Percentiles rank a stretch among this genome's conserved stretches.
phyloP scores from a whole-genome alignment of 2,329 filamentous ascomycete species.

The Talaromyces sp. region DNA sequence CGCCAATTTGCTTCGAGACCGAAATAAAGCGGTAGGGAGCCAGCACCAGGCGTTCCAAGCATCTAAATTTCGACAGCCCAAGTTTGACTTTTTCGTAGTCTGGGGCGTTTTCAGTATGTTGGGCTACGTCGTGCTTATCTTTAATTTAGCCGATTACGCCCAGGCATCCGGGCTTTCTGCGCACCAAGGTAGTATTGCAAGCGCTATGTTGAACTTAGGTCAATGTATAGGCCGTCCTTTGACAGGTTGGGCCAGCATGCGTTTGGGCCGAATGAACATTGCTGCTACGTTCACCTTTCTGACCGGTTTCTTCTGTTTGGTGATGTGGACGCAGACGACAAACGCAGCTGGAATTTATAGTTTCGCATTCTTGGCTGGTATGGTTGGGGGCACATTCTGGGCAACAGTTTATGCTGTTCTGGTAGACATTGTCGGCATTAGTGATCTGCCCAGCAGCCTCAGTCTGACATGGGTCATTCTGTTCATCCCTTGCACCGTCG shows the following conservation, averaged over 20 bases:
- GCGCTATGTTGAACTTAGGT: constrained; percentile 57
- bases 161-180: not conserved
- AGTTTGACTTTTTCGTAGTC: constrained; percentile 20
- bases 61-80: not conserved
- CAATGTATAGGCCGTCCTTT: constrained; percentile 56
- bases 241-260: constrained; percentile 62
- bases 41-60: not conserved
- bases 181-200: not conserved
- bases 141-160: constrained; percentile 59
- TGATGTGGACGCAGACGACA: not conserved
- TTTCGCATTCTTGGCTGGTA: not conserved
- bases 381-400: not conserved
- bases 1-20: constrained; percentile 39
- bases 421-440: constrained; percentile 7
- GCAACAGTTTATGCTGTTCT: constrained; percentile 1
- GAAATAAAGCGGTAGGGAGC: not conserved
- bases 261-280: constrained; percentile 61
- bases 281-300: constrained; percentile 55
- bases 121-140: constrained; percentile 63
- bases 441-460: constrained; percentile 3
- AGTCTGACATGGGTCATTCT: constrained; percentile 6
- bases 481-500: constrained; percentile 2
- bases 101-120: constrained; percentile 63
- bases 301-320: constrained; percentile 21
- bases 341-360: not conserved